Evolutionary conservation across 2,329 filamentous ascomycete genomes (phyloP).

Genomic region (Boeremia lycopersici): DNA sequence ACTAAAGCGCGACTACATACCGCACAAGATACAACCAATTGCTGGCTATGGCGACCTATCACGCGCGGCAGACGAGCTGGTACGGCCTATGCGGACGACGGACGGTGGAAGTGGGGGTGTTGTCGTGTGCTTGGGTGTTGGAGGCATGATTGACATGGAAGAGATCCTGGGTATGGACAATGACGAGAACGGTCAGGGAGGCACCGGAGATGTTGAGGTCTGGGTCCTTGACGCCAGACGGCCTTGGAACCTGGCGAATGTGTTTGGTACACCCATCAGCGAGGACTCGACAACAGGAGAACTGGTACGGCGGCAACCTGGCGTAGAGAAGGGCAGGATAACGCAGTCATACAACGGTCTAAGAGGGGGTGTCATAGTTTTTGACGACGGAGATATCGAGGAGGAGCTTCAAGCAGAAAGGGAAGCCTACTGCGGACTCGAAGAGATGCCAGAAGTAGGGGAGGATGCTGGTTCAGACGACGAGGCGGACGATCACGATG

Average conservation of each 20-base stretch:
- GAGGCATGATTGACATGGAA: slow-evolving; percentile 86
- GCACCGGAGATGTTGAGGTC: slow-evolving; percentile 85
- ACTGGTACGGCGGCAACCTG: slow-evolving; percentile 60
- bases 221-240: slow-evolving; percentile 92
- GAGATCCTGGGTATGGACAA: slow-evolving; percentile 76
- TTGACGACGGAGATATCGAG: slow-evolving; percentile 94
- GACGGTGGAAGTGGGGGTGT: slow-evolving; percentile 85
- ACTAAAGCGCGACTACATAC: slow-evolving; percentile 97
- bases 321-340: slow-evolving; percentile 76
- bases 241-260: slow-evolving; percentile 93
- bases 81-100: slow-evolving; percentile 83
- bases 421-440: slow-evolving; percentile 82
- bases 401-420: slow-evolving; percentile 76
- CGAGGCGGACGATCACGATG: slow-evolving; percentile 53
- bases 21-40: slow-evolving; percentile 95
- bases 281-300: slow-evolving; percentile 56
- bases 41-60: slow-evolving; percentile 90
- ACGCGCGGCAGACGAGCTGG: slow-evolving; percentile 76
- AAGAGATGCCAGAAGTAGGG: slow-evolving; percentile 89
- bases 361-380: slow-evolving; percentile 87
- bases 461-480: slow-evolving; percentile 70
- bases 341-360: slow-evolving; percentile 74
- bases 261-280: slow-evolving; percentile 72
- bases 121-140: slow-evolving; percentile 90
- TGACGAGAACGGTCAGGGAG: slow-evolving; percentile 65